Evolutionary conservation across 164 flowering plant genomes (phyloP), one percentile per base, ranked within the genome.

Genomic region (Macadamia integrifolia): DNA sequence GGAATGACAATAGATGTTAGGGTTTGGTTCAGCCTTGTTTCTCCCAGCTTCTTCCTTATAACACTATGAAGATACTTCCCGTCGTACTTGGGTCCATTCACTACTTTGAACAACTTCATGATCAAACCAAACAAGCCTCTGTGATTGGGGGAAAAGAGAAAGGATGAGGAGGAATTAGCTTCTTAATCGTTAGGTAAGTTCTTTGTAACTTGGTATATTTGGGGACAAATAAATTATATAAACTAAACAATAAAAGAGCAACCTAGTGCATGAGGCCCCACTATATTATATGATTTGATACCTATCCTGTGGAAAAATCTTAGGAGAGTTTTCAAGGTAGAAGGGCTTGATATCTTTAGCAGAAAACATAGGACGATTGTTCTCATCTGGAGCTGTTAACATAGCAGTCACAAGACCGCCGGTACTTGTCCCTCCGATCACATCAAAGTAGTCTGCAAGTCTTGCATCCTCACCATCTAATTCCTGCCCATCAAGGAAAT

Each of bases 391-490:
- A 29, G 84, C 78, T 15, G 86, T 48, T 29, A 83, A 61, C 86
- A 83, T 78, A 55, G 80, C 67, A 0, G 84, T 67, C 9, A 80
- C 66, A 10, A 80, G 77, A 11, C 83, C 82, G 1, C 85, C 85
- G 0, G 85, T 82, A 57, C 83, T 80, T 35, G 86, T 80, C 52
- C 86, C 84, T 29, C 82, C 74, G 9, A 83, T 73, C 60, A 80
- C 76, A 30, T 83, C 86, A 56, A 83, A 83, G 50, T 80, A 83
- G 61, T 83, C 86, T 50, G 84, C 83, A 29, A 83, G 52, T 48
- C 86, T 75, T 40, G 68, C 84, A 46, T 79, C 74, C 59, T 59
- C 66, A 3, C 84, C 84, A 66, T 80, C 86, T 43, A 80, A 12
- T 42, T 74, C 77, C 83, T 82, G 59, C 49, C 15, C 72, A 63